Evolutionary conservation across 768 basidiomycete genomes (phyloP), one percentile per base, ranked within the genome.

Genomic region (Hydnomerulius pinastri): DNA sequence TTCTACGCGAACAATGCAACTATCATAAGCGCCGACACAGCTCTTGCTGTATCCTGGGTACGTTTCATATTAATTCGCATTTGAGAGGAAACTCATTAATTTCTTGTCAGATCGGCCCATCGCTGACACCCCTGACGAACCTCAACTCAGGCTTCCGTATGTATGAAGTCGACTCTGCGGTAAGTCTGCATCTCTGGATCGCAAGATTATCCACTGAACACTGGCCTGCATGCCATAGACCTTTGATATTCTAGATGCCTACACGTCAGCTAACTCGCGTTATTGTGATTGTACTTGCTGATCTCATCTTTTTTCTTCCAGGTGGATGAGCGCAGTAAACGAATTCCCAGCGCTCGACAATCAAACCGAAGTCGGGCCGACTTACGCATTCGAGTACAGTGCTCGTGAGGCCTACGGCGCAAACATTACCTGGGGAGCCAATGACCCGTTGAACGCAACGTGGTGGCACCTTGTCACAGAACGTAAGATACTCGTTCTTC

Each of bases 391-490:
- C 6, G 87, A 89, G 67, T 90, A 89, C 62, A 85, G 75, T 62
- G 81, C 86, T 4, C 82, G 87, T 21, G 73, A 80, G 41, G 74
- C 85, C 1, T 89, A 87, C 56, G 87, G 86, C 13, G 64, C 65
- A 25, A 67, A 64, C 43, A 64, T 73, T 1, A 73, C 75, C 32
- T 89, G 87, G 86, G 75, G 73, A 21, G 63, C 70, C 7, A 71
- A 76, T 41, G 86, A 85, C 63, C 86, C 87, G 0, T 69, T 89
- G 46, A 90, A 89, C 54, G 85, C 85, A 4, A 88, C 86, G 3
- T 90, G 84, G 82, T 90, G 86, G 87, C 87, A 88, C 63, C 76
- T 66, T 21, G 85, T 90, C 38, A 88, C 87, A 0, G 83, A 88
- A 69, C 76, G 84, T 82, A 51, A 44, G 75, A n/a, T n/a, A n/a